Evolutionary conservation across 2,329 filamentous ascomycete genomes (phyloP).

Genomic region (Dactylellina sp.): DNA sequence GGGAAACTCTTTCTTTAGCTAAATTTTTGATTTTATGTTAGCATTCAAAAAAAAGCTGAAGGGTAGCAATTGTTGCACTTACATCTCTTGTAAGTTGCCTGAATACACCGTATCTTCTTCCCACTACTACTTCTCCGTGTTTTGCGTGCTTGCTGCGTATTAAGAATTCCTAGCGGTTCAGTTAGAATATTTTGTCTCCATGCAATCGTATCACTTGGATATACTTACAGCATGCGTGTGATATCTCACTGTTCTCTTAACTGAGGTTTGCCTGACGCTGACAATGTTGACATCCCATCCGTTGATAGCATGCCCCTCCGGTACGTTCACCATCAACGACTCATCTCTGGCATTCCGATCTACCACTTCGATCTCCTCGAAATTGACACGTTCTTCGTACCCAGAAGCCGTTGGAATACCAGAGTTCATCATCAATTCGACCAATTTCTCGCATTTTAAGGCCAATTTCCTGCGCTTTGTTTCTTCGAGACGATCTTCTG

Average conservation of each 20-base stretch:
- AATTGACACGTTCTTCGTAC: slow-evolving; percentile 96
- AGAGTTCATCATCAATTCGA: slow-evolving; percentile 99
- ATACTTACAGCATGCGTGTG: slow-evolving; percentile 85
- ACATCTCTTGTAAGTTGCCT: slow-evolving; percentile 77
- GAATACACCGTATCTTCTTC: slow-evolving; percentile 90
- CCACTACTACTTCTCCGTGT: slow-evolving; percentile 81
- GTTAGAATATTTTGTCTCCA: slow-evolving; percentile 10
- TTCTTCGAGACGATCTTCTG: slow-evolving; percentile 93
- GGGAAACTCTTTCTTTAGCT: slow-evolving; percentile 82
- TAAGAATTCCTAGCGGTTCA: slow-evolving; percentile 81
- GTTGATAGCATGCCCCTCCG: slow-evolving; percentile 91
- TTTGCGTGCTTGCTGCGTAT: slow-evolving; percentile 84
- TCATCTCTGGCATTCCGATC: slow-evolving; percentile 92
- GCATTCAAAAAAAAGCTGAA: background rate
- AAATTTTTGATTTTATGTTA: slow-evolving; percentile 18
- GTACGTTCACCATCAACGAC: slow-evolving; percentile 84
- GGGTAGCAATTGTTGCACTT: slow-evolving; percentile 18
- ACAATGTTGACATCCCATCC: slow-evolving; percentile 98
- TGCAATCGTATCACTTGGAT: background rate
- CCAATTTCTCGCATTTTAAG: slow-evolving; percentile 90
- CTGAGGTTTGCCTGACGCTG: slow-evolving; percentile 80
- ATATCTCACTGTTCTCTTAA: slow-evolving; percentile 87
- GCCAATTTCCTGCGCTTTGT: slow-evolving; percentile 94
- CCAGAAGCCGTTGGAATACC: slow-evolving; percentile 94
- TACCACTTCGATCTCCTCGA: slow-evolving; percentile 96